Conservation (phyloP, 768 basidiomycete species). For the Nidula microcarpa region DNA sequence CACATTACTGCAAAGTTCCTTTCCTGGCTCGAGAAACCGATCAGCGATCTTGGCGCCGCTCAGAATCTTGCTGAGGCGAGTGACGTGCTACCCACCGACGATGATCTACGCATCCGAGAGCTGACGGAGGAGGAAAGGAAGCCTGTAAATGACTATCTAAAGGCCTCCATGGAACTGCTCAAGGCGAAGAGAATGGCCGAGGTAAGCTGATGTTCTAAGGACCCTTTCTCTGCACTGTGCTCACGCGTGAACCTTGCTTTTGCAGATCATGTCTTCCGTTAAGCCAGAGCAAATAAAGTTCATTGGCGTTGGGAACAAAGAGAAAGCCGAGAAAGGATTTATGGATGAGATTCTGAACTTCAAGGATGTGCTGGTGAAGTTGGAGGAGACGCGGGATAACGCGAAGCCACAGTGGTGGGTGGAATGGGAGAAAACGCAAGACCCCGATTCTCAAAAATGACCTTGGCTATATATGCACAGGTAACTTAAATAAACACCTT, state of each 20-base stretch:
- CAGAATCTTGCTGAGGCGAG: not conserved
- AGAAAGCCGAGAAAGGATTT: too few relatives aligned
- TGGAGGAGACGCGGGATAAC: too few relatives aligned
- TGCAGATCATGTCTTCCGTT: not conserved
- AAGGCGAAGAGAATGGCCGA: conserved; percentile 16
- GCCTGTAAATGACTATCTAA: conserved; percentile 31
- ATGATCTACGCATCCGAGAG: conserved; percentile 38
- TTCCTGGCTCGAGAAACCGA: not conserved
- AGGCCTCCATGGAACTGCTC: conserved; percentile 22
- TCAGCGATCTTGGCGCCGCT: not conserved
- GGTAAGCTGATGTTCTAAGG: conserved; percentile 8
- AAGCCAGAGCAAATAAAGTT: not conserved
- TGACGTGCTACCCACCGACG: conserved; percentile 9
- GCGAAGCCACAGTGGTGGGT: too few relatives aligned
- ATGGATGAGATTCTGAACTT: too few relatives aligned
- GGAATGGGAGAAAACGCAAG: too few relatives aligned
- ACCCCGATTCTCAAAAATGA: too few relatives aligned
- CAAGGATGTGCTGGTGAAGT: too few relatives aligned
- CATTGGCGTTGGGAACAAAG: not conserved
- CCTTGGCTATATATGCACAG: too few relatives aligned
- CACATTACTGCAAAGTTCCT: not conserved
- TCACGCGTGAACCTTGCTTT: not conserved
- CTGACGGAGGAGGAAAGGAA: conserved; percentile 32
- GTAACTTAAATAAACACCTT: too few relatives aligned
- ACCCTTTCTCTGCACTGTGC: not conserved